A percentile compares a stretch with the other conserved stretches of the same genome.
Conservation (phyloP, 2,329 filamentous ascomycete species). For the Sclerotinia glacialis region DNA sequence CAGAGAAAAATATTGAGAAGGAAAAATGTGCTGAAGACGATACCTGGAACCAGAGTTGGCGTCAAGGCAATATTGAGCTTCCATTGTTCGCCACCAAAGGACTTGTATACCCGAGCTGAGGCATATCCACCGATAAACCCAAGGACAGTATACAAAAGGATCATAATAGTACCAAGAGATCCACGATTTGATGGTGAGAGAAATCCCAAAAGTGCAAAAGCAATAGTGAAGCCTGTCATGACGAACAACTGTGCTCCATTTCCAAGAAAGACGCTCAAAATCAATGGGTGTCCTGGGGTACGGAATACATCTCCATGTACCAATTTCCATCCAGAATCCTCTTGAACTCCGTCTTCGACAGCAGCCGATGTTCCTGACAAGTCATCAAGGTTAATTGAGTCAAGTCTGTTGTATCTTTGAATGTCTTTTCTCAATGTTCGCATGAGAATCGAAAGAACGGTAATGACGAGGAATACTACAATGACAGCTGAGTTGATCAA, state of each 20-base stretch:
- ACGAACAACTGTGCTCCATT: constrained; percentile 96
- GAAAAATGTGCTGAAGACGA: constrained; percentile 89
- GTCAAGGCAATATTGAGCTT: constrained; percentile 90
- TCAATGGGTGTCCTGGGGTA: constrained; percentile 74
- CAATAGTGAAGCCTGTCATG: constrained; percentile 93
- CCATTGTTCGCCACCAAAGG: constrained; percentile 88
- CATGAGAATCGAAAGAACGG: constrained; percentile 88
- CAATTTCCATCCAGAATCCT: constrained; percentile 97
- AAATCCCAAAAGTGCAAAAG: constrained; percentile 90
- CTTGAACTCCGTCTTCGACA: constrained; percentile 88
- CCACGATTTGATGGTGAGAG: constrained; percentile 94
- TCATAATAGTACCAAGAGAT: constrained; percentile 87
- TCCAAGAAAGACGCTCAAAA: constrained; percentile 83
- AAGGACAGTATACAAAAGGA: constrained; percentile 89
- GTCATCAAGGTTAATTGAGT: constrained; percentile 87
- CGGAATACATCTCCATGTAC: constrained; percentile 98
- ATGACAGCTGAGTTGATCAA: constrained; percentile 95
- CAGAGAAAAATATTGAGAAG: constrained; percentile 94
- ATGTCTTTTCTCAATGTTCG: constrained; percentile 92
- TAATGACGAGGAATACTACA: constrained; percentile 84
- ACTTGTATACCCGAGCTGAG: constrained; percentile 89
- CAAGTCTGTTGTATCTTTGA: constrained; percentile 90
- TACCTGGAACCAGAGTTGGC: constrained; percentile 76
- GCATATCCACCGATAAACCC: constrained; percentile 90
- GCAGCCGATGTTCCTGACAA: constrained; percentile 72